phyloP scores from a whole-genome alignment of 441 rosid species.

The Jatropha podagrica region DNA sequence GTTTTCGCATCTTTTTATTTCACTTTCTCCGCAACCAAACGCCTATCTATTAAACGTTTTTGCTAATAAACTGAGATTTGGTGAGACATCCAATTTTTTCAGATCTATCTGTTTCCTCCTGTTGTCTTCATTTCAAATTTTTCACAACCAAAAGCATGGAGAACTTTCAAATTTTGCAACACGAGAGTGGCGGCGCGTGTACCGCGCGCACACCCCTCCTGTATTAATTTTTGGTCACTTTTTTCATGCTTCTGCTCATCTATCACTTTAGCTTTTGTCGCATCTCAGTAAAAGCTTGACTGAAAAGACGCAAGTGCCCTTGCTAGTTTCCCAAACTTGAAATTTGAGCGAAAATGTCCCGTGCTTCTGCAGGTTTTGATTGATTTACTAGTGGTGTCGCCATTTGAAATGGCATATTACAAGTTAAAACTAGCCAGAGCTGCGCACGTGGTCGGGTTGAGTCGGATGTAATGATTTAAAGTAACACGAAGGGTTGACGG shows the following conservation, averaged over 20 bases:
- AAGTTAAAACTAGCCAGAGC: no score
- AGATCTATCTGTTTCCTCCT: constrained; percentile 2
- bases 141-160: background rate
- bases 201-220: no score
- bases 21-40: constrained; percentile 11
- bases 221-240: background rate
- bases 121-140: background rate
- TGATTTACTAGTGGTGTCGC: no score
- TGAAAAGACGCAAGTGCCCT: background rate
- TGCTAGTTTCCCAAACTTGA: background rate
- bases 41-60: background rate
- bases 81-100: background rate
- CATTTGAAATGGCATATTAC: no score
- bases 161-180: background rate
- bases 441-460: no score
- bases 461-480: no score
- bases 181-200: constrained; percentile 5
- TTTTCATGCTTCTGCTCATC: background rate
- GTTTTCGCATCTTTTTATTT: background rate
- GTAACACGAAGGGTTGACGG: no score
- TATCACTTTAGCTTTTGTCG: background rate
- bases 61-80: no score
- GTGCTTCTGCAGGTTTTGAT: no score
- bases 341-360: background rate
- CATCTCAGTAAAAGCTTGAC: background rate